A percentile compares a stretch with the other conserved stretches of the same genome.
These are phyloP conservation scores for Achlya hypogyna DNA, from an alignment of 352 stramenopile species.

Conservation along the genomic window DNA sequence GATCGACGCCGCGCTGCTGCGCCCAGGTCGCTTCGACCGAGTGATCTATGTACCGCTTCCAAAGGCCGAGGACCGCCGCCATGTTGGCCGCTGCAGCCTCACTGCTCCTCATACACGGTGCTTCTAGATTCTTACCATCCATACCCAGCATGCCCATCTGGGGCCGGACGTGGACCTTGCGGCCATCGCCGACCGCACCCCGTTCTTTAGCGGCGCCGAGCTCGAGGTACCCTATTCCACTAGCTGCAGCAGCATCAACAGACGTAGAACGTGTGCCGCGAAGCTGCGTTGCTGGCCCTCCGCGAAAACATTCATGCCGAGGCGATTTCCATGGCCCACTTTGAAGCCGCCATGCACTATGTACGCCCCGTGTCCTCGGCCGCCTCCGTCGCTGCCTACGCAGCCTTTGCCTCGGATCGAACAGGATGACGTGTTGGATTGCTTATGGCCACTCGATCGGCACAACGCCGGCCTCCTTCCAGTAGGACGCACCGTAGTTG, in stretches of 20 bases:
- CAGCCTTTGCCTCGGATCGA: no score
- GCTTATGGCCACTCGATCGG: slow-evolving; percentile 1
- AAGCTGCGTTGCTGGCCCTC: slow-evolving; percentile 64
- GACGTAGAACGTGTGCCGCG: slow-evolving; percentile 73
- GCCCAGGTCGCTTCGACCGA: slow-evolving; percentile 93
- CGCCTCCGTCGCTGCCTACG: slow-evolving; percentile 29
- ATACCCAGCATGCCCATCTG: slow-evolving; percentile 54
- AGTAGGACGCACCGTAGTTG: slow-evolving; percentile 62
- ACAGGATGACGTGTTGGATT: neutral
- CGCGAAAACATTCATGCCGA: slow-evolving; percentile 53
- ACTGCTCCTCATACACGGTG: no score
- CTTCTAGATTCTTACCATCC: slow-evolving; percentile 64
- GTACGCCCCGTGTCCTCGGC: slow-evolving; percentile 49
- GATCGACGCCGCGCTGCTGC: slow-evolving; percentile 95
- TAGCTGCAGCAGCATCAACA: neutral
- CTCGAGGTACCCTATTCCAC: slow-evolving; percentile 46
- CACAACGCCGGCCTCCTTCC: slow-evolving; percentile 28
- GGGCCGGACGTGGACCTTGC: slow-evolving; percentile 53
- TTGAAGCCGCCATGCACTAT: slow-evolving; percentile 36
- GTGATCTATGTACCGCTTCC: slow-evolving; percentile 93
- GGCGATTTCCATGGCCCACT: slow-evolving; percentile 47
- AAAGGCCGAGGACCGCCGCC: slow-evolving; percentile 30
- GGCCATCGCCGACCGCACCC: slow-evolving; percentile 38
- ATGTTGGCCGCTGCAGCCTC: no score
- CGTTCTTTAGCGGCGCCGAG: slow-evolving; percentile 78